Percentiles rank a stretch among this genome's conserved stretches.
Evolutionary conservation across 257 asterid species (phyloP).

Genomic region (Primulina eburnea): DNA sequence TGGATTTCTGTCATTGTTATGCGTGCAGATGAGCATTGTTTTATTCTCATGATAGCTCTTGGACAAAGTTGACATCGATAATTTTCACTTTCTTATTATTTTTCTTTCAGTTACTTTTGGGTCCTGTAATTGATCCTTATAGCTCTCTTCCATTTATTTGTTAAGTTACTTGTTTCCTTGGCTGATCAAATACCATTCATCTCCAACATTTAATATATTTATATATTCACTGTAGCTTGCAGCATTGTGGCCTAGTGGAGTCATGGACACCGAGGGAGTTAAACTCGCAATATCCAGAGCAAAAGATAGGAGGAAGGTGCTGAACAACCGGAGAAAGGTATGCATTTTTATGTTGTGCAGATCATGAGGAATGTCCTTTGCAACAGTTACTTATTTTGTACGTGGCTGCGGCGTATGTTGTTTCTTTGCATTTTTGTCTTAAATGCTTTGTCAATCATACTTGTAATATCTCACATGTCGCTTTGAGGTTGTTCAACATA

Average conservation of each 20-base stretch:
- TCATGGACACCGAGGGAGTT: conserved; percentile 86
- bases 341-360: conserved; percentile 1
- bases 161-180: background rate
- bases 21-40: background rate
- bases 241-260: conserved; percentile 87
- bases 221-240: conserved; percentile 57
- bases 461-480: background rate
- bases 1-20: too few relatives aligned
- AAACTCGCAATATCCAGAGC: conserved; percentile 86
- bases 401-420: background rate
- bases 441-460: background rate
- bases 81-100: background rate
- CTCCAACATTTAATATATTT: conserved; percentile 24
- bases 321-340: conserved; percentile 59
- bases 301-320: conserved; percentile 64
- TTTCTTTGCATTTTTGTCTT: background rate
- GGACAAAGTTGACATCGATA: background rate
- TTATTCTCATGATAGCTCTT: background rate
- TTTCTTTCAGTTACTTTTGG: background rate
- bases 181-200: conserved; percentile 11
- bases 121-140: background rate
- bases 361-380: background rate
- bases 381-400: too few relatives aligned
- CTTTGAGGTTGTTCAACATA: background rate
- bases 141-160: background rate